These are phyloP conservation scores for Bipolaris gigantea DNA, from an alignment of 2,329 filamentous ascomycete species.

Conservation along the genomic window DNA sequence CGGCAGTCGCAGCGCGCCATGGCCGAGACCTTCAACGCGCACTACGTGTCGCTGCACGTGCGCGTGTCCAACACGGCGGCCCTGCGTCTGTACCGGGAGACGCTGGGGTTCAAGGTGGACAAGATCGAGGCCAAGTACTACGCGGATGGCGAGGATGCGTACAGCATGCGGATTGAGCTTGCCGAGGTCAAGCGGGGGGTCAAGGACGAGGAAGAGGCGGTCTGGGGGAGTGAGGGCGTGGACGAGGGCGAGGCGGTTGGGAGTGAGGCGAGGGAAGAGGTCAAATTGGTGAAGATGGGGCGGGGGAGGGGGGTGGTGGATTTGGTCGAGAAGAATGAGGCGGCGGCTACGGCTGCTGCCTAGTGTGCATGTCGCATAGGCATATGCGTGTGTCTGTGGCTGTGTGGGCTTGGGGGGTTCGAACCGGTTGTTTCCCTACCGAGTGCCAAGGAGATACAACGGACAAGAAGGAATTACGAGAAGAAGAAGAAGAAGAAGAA, in stretches of 20 bases:
- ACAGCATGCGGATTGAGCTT: slow-evolving; percentile 88
- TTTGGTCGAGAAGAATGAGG: slow-evolving; percentile 71
- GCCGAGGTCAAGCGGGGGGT: slow-evolving; percentile 59
- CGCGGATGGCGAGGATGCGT: slow-evolving; percentile 95
- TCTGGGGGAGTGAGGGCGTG: slow-evolving; percentile 39
- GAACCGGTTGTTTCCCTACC: too few relatives aligned
- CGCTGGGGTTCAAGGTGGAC: slow-evolving; percentile 32
- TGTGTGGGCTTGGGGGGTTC: too few relatives aligned
- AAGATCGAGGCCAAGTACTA: slow-evolving; percentile 85
- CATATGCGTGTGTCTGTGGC: too few relatives aligned
- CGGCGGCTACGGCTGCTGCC: slow-evolving; percentile 25
- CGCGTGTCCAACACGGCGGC: slow-evolving; percentile 92
- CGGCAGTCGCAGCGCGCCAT: slow-evolving; percentile 93
- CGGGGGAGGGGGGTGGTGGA: slow-evolving; percentile 77
- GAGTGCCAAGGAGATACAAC: too few relatives aligned
- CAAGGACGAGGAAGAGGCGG: slow-evolving; percentile 42
- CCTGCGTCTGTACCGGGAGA: slow-evolving; percentile 83
- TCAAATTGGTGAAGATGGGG: slow-evolving; percentile 77
- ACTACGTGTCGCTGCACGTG: slow-evolving; percentile 95
- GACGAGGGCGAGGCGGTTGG: slow-evolving; percentile 42
- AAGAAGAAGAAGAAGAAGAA: too few relatives aligned
- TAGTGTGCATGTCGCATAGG: too few relatives aligned
- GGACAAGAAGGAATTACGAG: too few relatives aligned
- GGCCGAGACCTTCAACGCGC: slow-evolving; percentile 89
- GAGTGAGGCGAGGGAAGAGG: slow-evolving; percentile 26